Evolutionary conservation across 2,329 filamentous ascomycete species (phyloP), one percentile per base, ranked within the genome.

Genomic region (Elsinoe necatrix): DNA sequence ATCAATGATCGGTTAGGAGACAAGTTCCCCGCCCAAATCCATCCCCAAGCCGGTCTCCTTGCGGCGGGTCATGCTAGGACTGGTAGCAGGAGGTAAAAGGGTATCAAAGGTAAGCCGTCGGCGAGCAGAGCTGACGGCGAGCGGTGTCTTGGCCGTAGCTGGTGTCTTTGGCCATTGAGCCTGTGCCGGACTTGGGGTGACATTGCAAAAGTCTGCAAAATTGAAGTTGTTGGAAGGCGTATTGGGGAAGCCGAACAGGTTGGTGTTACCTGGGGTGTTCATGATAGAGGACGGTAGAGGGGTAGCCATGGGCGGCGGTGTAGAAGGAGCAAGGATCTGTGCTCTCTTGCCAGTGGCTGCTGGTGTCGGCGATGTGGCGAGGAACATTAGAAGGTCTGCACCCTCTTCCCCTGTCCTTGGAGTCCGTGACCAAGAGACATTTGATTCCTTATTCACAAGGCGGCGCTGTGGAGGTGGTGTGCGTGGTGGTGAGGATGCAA

Each of bases 201-300:
- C 92, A 72, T 97, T 96, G 68, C 97, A 86, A 72, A 95, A 98
- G 68, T 98, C 93, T 54, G 90, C 83, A 73, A 97, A 95, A 74
- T 97, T 95, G 71, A 97, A 95, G 48, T 78, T 81, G 67, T 91
- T 87, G 14, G 85, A 85, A 0, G 92, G 92, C 0, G 92, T 97
- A 61, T 82, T 84, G 65, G 71, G 73, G 57, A 84, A 79, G 50
- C 79, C 78, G 43, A 85, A 71, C 65, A 83, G 86, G 21, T 70
- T 72, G 60, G 81, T 80, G 39, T 84, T 85, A 55, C 84, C 83
- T 1, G 88, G 88, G 9, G 89, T 93, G n/a, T 82, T 86, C 87
- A 93, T 92, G 81, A 92, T 89, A 23, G 85, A 95, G 57, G 83
- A 95, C 20, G 83, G 90, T 60, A 87, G 76, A 54, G 82, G 87